Evolutionary conservation across 805 yeast species (phyloP).

Genomic region (Kluyveromyces dobzhanskii): DNA sequence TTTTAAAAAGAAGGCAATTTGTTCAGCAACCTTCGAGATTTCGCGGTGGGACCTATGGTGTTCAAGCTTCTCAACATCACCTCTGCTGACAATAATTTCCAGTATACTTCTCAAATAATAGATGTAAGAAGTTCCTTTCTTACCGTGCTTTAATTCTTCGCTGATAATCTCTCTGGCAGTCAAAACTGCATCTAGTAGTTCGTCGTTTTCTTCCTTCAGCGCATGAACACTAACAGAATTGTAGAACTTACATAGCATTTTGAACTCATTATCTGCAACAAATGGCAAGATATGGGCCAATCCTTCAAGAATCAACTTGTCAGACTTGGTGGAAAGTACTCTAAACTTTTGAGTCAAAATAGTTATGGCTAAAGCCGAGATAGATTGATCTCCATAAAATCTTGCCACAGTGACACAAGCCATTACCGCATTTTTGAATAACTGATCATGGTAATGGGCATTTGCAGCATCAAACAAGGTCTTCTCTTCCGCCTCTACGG

Average conservation of each 20-base stretch:
- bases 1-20: constrained; percentile 51
- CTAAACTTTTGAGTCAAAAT: constrained; percentile 70
- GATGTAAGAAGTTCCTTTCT: constrained; percentile 36
- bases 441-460: constrained; percentile 13
- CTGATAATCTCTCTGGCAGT: constrained; percentile 44
- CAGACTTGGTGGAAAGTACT: constrained; percentile 42
- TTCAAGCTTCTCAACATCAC: constrained; percentile 67
- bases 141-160: constrained; percentile 20
- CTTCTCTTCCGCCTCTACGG: neutral
- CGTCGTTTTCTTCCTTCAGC: constrained; percentile 31
- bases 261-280: constrained; percentile 59
- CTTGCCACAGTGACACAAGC: constrained; percentile 61
- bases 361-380: constrained; percentile 70
- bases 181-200: constrained; percentile 34
- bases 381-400: constrained; percentile 58
- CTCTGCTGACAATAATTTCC: constrained; percentile 59
- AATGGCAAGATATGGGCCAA: constrained; percentile 53
- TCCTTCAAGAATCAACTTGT: constrained; percentile 49
- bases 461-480: constrained; percentile 1
- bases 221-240: constrained; percentile 42
- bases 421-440: constrained; percentile 59
- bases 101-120: constrained; percentile 60
- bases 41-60: constrained; percentile 75
- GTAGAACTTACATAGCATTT: constrained; percentile 50
- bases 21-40: constrained; percentile 60